Evolutionary conservation across 2,329 filamentous ascomycete genomes (phyloP), one percentile per base, ranked within the genome.

Genomic region (Akanthomyces uredinophilus): DNA sequence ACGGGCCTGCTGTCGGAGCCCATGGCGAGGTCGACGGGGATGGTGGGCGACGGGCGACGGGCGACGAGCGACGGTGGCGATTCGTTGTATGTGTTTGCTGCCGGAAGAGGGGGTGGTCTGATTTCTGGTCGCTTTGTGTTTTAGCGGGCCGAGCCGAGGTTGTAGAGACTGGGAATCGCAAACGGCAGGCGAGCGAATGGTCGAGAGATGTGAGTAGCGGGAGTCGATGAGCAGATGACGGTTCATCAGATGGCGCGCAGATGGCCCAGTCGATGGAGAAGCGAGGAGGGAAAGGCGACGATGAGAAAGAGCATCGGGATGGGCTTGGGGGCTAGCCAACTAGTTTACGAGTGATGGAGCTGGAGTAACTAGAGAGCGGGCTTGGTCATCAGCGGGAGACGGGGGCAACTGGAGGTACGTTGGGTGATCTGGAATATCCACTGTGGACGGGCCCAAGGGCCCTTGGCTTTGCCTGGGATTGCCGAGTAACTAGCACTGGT

Each of bases 1-100:
- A 73, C 72, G 27, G 70, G 68, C 29, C 69, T 66, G 56, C 65
- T 68, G 24, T 72, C 69, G 59, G 68, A 64, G 60, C 70, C 70
- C 70, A 72, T 72, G 49, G 60, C 41, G 57, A 29, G 13, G 39
- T 53, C 54, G 24, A 13, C 14, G 7, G 4, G 13, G 16, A 24
- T n/a, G 13, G n/a, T 20, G 18, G 27, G 10, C 22, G 16, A 11
- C 11, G 27, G 35, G 20, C 32, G 52, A 44, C 27, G 50, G 29
- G n/a, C n/a, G 16, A 11, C 11, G 27, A 46, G 20, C 32, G 52
- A 44, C 27, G 50, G 29, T 16, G 11, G 49, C n/a, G 10, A 13
- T 53, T 51, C 32, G 27, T 13, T 52, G 27, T 32, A 1, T 20
- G 18, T 37, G n/a, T 46, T 5, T 46, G 18, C 37, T 11, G 7